Evolutionary conservation across 2,329 filamentous ascomycete species (phyloP).

Genomic region (Mariannaea elegans): DNA sequence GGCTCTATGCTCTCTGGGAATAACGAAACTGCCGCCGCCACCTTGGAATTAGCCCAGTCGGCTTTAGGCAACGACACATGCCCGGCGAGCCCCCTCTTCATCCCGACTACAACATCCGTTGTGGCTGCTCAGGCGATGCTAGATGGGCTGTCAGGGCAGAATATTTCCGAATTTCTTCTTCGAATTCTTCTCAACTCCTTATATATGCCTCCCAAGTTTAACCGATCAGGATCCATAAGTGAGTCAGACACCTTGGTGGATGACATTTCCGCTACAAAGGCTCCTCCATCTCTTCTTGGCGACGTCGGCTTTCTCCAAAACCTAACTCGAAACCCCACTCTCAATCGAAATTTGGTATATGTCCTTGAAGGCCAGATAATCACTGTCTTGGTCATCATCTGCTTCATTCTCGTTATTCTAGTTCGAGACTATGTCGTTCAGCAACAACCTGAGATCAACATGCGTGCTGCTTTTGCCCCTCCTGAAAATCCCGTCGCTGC

Average conservation of each 20-base stretch:
- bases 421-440: constrained; percentile 98
- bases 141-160: constrained; percentile 41
- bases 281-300: constrained; percentile 57
- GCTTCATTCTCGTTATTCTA: constrained; percentile 95
- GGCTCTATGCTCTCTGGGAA: constrained; percentile 39
- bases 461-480: constrained; percentile 72
- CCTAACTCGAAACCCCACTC: constrained; percentile 71
- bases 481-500: constrained; percentile 42
- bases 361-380: constrained; percentile 94
- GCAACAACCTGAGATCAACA: constrained; percentile 92
- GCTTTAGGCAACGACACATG: constrained; percentile 43
- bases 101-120: constrained; percentile 44
- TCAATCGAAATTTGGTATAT: constrained; percentile 84
- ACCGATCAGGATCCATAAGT: constrained; percentile 27
- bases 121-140: constrained; percentile 44
- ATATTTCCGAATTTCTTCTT: constrained; percentile 45
- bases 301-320: constrained; percentile 66
- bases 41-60: constrained; percentile 44
- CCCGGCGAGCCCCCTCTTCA: constrained; percentile 47
- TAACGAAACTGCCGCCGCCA: constrained; percentile 36
- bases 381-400: constrained; percentile 88
- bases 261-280: constrained; percentile 10
- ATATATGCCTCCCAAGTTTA: constrained; percentile 37
- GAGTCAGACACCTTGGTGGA: constrained; percentile 20
- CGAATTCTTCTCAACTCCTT: constrained; percentile 43